Evolutionary conservation across 805 yeast genomes (phyloP), one percentile per base, ranked within the genome.

Genomic region (Ogataea pini): DNA sequence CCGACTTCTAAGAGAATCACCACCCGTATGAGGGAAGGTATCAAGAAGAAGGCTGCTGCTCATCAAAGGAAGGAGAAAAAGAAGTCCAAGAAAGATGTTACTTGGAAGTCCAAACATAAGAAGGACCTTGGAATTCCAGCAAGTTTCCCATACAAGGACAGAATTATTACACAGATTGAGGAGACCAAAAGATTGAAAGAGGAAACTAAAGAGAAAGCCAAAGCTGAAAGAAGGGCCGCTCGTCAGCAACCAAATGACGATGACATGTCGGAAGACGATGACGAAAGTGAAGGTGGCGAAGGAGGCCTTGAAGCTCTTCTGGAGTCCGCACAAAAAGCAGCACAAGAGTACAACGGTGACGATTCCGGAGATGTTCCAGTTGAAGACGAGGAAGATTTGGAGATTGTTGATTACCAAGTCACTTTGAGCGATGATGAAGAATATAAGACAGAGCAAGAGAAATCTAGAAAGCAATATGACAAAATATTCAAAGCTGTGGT

Each of bases 61-160:
- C 92, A 91, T 60, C 79, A 85, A 55, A 83, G 95, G 70, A 94
- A 94, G 65, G 86, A 87, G 66, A 79, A 77, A 60, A 94, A 94
- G 72, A 56, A 67, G 20, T 79, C 96, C 16, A 94, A 94, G 77
- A 90, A 81, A 64, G 97, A 92, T 67, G 82, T 81, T 3, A 94
- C 98, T 13, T 94, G 99, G 99, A 89, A 80, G 66, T 87, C 96
- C 14, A 82, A 83, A 62, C 70, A 72, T 48, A 82, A 80, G 61
- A 92, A 89, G 70, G 97, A 91, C 67, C 91, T 92, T 9, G 98
- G 98, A 56, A 92, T 94, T 59, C 99, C 99, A 48, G 75, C 96
- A 44, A 83, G 85, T 60, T 94, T 90, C 78, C 99, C 99, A 28
- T 94, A 90, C 73, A 94, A 92, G 68, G 95, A 87, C 55, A 79